These are phyloP conservation scores for Xylaria cubensis DNA, from an alignment of 495 filamentous ascomycete genomes.

Conservation along the genomic window DNA sequence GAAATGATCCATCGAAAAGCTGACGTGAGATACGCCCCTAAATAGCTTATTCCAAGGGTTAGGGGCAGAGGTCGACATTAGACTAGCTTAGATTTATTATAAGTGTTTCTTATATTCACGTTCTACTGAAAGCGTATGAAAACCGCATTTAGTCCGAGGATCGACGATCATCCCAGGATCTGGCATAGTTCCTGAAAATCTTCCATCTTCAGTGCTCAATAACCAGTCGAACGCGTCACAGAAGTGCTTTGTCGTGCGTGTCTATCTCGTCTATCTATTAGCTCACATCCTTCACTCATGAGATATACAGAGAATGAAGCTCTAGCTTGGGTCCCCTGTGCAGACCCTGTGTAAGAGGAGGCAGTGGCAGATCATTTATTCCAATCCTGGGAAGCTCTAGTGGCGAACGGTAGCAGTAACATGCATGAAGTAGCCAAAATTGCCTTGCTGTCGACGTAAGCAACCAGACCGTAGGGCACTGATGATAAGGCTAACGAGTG, in stretches of 20 bases:
- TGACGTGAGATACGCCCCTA: not conserved
- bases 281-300: not conserved
- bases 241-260: not conserved
- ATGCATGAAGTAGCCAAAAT: not conserved
- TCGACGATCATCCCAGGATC: no score
- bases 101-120: not conserved
- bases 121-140: not conserved
- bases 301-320: not conserved
- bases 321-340: not conserved
- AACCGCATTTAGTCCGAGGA: not conserved
- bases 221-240: not conserved
- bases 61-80: not conserved
- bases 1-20: not conserved
- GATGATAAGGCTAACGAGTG: not conserved
- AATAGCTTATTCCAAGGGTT: not conserved
- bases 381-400: not conserved
- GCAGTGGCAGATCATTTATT: not conserved
- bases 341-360: not conserved
- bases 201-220: not conserved
- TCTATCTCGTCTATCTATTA: slow-evolving; percentile 2
- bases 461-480: not conserved
- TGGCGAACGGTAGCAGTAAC: not conserved
- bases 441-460: not conserved
- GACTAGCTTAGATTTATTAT: not conserved
- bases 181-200: not conserved